These are phyloP conservation scores for Plasmodium gonderi DNA, from an alignment of 169 alveolate species.

Conservation along the genomic window DNA sequence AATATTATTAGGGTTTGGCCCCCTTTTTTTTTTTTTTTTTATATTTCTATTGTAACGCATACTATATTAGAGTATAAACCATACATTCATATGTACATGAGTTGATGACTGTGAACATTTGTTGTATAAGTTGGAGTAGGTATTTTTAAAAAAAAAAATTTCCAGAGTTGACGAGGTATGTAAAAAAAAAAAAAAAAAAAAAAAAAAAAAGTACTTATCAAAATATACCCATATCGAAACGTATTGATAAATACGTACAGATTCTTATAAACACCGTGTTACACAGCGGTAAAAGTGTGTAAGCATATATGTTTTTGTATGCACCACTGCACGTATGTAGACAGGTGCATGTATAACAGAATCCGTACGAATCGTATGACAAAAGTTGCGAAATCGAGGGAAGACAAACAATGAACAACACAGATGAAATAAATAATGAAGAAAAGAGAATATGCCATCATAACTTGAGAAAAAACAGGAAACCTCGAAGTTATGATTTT, in stretches of 20 bases:
- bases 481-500: constrained; percentile 62
- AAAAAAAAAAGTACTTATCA: no score
- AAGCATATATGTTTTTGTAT: not conserved
- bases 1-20: no score
- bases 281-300: not conserved
- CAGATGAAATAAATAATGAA: constrained; percentile 43
- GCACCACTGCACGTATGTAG: not conserved
- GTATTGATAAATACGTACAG: not conserved
- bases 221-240: not conserved
- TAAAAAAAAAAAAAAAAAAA: no score
- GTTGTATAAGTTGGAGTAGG: no score
- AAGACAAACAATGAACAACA: constrained; percentile 41
- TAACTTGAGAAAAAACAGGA: constrained; percentile 68
- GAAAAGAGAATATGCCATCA: constrained; percentile 39
- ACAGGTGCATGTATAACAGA: not conserved
- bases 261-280: not conserved
- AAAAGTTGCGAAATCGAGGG: not conserved
- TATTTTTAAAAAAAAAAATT: no score
- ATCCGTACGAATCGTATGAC: not conserved
- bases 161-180: no score
- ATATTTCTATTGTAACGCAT: no score
- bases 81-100: no score
- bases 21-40: no score
- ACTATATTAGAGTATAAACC: no score
- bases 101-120: no score